Conservation (phyloP, 2,329 filamentous ascomycete genomes). For the Hymenoscyphus albidus region DNA sequence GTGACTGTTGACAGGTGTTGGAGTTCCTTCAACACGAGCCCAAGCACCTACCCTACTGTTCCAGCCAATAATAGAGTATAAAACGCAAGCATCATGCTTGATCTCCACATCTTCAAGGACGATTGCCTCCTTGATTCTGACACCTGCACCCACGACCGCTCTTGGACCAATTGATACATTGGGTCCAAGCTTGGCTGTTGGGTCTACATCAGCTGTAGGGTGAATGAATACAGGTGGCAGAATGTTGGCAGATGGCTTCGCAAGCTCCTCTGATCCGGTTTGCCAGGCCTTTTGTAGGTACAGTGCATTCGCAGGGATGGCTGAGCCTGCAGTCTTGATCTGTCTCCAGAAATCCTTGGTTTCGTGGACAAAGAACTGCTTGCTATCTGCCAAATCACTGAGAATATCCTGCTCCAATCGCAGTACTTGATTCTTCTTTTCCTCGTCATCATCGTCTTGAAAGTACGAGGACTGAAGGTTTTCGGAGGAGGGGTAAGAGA, state of each 20-base stretch:
- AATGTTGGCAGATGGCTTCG: conserved; percentile 79
- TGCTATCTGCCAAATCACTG: conserved; percentile 90
- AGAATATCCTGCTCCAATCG: conserved; percentile 96
- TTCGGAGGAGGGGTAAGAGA: conserved; percentile 94
- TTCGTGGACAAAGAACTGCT: conserved; percentile 97
- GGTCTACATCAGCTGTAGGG: conserved; percentile 83
- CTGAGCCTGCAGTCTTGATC: conserved; percentile 98
- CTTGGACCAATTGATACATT: conserved; percentile 96
- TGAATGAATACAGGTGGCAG: conserved; percentile 94
- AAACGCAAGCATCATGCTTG: conserved; percentile 91
- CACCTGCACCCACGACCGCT: conserved; percentile 77
- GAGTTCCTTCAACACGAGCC: conserved; percentile 94
- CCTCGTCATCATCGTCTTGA: conserved; percentile 70
- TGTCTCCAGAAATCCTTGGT: conserved; percentile 99
- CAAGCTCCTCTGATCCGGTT: conserved; percentile 74
- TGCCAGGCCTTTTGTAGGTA: conserved; percentile 95
- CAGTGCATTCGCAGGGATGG: conserved; percentile 91
- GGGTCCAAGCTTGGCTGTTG: conserved; percentile 91
- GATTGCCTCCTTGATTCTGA: conserved; percentile 90
- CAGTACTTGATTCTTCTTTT: conserved; percentile 77
- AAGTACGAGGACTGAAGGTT: conserved; percentile 73
- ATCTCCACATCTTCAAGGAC: conserved; percentile 93
- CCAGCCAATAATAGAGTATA: conserved; percentile 97
- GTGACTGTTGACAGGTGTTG: conserved; percentile 82
- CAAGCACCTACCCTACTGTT: conserved; percentile 94